Evolutionary conservation across 2,329 filamentous ascomycete species (phyloP), one percentile per base, ranked within the genome.

Genomic region (Fusarium sp.): DNA sequence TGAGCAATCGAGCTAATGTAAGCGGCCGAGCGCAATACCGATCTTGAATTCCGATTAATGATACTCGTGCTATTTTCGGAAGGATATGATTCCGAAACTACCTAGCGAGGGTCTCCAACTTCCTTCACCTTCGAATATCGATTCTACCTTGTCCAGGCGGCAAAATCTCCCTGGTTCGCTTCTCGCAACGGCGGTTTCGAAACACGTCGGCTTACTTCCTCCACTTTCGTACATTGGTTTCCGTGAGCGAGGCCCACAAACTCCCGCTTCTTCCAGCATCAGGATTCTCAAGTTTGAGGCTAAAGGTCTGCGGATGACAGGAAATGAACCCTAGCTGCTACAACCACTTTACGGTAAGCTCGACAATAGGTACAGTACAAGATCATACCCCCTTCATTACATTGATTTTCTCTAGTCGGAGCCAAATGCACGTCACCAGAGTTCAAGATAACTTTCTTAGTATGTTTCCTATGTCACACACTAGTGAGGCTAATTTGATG

Each of bases 141-240:
- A 25, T 23, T 39, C 27, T 17, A 45, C 47, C 21, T 53, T 27
- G 10, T 25, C 25, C 25, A 25, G 25, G 25, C 50, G 61, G 48
- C 46, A 45, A 46, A 57, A 42, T 49, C 62, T 68, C 65, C 49
- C 35, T 49, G 60, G 46, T 36, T 66, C 51, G 63, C 51, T 62
- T 62, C 50, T 51, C 52, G 54, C 60, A 54, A 70, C 68, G 68
- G 70, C 40, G 63, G 68, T 72, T 72, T 72, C 70, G 70, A 72
- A 72, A 72, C 70, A 58, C 63, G 54, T 61, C 50, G 58, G 63
- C 59, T 63, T 59, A 56, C 50, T 53, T 17, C 59, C 65, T 72
- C 70, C 70, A 69, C 69, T 65, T 62, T 67, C 15, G 33, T 18
- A 55, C 51, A 40, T 57, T 61, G 37, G 35, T 62, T 58, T 63